Evolutionary conservation across 176 grass and related monocot genomes (phyloP).

Genomic region (Lolium multiflorum): DNA sequence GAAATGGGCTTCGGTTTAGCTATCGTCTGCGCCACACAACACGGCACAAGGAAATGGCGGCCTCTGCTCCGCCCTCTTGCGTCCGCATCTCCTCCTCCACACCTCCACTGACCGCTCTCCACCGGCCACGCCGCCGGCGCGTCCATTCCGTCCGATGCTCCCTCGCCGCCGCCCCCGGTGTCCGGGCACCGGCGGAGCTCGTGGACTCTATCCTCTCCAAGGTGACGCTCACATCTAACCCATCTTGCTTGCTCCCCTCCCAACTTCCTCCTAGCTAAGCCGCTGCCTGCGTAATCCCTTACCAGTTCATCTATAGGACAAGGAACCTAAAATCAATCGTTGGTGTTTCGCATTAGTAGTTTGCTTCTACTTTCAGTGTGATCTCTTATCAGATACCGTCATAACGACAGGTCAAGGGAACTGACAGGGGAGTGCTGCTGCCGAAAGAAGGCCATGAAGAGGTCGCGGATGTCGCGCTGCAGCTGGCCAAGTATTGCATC

Average conservation of each 20-base stretch:
- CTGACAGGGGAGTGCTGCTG: conserved; percentile 74
- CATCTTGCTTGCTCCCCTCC: not conserved
- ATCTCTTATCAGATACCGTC: not conserved
- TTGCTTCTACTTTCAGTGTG: not conserved
- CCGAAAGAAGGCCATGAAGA: conserved; percentile 67
- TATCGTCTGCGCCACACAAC: conserved; percentile 33
- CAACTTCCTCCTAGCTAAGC: conserved; percentile 2
- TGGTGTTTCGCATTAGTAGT: not conserved
- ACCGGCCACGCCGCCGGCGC: conserved; percentile 38
- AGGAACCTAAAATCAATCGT: not conserved
- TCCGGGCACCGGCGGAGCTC: conserved; percentile 66
- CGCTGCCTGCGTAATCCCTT: not conserved
- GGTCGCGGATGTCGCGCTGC: conserved; percentile 58
- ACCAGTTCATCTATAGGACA: too few relatives aligned
- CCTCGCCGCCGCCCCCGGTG: conserved; percentile 47
- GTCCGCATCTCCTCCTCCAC: conserved; percentile 55
- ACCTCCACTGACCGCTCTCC: conserved; percentile 34
- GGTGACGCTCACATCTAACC: conserved; percentile 32
- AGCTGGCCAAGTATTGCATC: conserved; percentile 74
- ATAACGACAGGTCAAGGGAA: conserved; percentile 71
- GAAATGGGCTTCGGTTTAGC: conserved; percentile 15
- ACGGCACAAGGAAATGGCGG: conserved; percentile 46
- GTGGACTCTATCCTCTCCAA: conserved; percentile 83
- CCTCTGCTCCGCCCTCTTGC: conserved; percentile 37
- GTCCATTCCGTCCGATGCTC: conserved; percentile 59